A percentile compares a stretch with the other conserved stretches of the same genome.
Evolutionary conservation across 176 grass and related monocot species (phyloP).

Genomic region (Typha latifolia): DNA sequence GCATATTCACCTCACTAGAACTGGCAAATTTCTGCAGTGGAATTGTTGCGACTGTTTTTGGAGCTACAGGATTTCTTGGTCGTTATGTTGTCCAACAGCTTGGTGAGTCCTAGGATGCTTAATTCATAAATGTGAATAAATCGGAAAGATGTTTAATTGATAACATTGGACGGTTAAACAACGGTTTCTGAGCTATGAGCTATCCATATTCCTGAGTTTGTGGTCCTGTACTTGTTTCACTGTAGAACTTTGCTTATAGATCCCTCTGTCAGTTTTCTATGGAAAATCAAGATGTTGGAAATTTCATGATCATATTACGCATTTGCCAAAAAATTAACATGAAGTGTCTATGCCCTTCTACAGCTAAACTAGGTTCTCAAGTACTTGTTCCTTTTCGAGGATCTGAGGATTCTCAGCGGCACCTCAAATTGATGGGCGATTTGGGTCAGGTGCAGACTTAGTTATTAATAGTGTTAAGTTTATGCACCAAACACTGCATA

Average conservation of each 20-base stretch:
- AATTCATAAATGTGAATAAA: background rate
- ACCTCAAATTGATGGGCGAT: conserved; percentile 96
- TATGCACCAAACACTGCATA: background rate
- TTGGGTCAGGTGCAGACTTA: conserved; percentile 61
- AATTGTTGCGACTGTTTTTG: conserved; percentile 93
- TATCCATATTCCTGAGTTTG: background rate
- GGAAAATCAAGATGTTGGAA: background rate
- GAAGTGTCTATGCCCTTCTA: conserved; percentile 13
- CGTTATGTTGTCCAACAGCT: conserved; percentile 87
- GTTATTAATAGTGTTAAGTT: background rate
- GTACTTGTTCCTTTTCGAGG: conserved; percentile 96
- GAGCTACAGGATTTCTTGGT: conserved; percentile 97
- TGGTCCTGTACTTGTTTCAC: background rate
- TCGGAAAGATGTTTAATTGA: background rate
- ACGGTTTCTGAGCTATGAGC: background rate
- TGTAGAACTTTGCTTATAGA: background rate
- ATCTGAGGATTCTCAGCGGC: conserved; percentile 77
- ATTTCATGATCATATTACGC: background rate
- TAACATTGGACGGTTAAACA: background rate
- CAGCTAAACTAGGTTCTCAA: conserved; percentile 96
- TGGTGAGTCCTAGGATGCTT: conserved; percentile 36
- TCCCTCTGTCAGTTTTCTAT: background rate
- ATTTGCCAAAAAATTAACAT: background rate
- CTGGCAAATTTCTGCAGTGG: conserved; percentile 37
- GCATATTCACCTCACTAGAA: conserved; percentile 1